Evolutionary conservation across 225 moss, liverwort and hornwort genomes (phyloP).

Genomic region (Sphagnum tenellum): DNA sequence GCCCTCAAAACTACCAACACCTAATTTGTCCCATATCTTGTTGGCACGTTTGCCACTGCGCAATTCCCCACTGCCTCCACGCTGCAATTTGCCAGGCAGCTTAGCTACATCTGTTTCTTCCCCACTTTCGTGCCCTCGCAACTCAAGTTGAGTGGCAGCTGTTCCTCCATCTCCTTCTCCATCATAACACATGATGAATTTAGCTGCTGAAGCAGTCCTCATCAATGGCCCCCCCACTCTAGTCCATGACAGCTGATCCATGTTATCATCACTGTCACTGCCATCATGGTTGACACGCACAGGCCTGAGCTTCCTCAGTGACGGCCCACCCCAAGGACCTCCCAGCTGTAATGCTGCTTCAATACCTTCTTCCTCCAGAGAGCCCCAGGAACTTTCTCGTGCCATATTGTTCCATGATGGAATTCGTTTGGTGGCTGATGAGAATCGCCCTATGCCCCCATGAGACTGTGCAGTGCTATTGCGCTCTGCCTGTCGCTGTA

Average conservation of each 20-base stretch:
- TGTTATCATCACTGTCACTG: slow-evolving; percentile 88
- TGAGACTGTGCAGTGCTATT: slow-evolving; percentile 34
- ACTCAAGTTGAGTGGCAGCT: slow-evolving; percentile 25
- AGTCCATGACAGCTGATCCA: slow-evolving; percentile 81
- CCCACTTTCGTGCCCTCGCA: slow-evolving; percentile 41
- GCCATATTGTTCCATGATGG: slow-evolving; percentile 93
- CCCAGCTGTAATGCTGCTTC: slow-evolving; percentile 47
- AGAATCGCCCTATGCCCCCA: slow-evolving; percentile 27
- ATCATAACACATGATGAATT: slow-evolving; percentile 55
- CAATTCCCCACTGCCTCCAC: slow-evolving; percentile 37
- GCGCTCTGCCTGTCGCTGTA: slow-evolving; percentile 51
- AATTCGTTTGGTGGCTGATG: slow-evolving; percentile 52
- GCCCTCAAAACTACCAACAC: slow-evolving; percentile 15
- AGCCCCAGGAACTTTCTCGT: slow-evolving; percentile 77
- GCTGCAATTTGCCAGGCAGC: slow-evolving; percentile 14
- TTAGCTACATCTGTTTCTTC: slow-evolving; percentile 48
- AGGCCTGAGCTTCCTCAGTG: slow-evolving; percentile 62
- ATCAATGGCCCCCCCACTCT: slow-evolving; percentile 84
- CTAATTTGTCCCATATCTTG: slow-evolving; percentile 65
- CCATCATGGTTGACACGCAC: slow-evolving; percentile 41
- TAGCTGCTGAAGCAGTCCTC: slow-evolving; percentile 82
- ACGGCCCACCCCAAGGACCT: slow-evolving; percentile 94
- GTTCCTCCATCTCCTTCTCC: slow-evolving; percentile 33
- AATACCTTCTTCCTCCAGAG: slow-evolving; percentile 70
- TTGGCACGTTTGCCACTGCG: slow-evolving; percentile 64